Evolutionary conservation across 352 stramenopile genomes (phyloP).

Genomic region (Phytopythium aichiense): DNA sequence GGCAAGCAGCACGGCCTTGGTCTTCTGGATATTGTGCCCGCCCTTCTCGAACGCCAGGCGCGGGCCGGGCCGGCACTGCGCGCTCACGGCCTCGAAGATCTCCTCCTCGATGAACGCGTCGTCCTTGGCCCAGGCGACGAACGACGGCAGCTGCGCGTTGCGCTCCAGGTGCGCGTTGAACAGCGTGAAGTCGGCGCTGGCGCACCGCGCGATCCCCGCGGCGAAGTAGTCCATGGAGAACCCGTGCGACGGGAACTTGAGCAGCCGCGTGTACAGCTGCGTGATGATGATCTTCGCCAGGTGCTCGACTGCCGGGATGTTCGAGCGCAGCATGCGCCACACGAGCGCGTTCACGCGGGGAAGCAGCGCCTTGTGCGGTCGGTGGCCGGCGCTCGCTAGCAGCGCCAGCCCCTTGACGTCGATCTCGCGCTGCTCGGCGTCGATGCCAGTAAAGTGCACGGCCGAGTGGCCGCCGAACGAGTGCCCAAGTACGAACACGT

Average conservation of each 20-base stretch:
- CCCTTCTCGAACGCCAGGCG: slow-evolving; percentile 44
- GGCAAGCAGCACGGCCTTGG: slow-evolving; percentile 37
- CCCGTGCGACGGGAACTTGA: slow-evolving; percentile 42
- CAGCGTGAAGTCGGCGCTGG: slow-evolving; percentile 38
- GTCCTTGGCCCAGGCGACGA: slow-evolving; percentile 57
- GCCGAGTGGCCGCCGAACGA: slow-evolving; percentile 63
- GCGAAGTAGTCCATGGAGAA: slow-evolving; percentile 48
- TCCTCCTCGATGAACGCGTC: slow-evolving; percentile 59
- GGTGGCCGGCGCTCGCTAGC: slow-evolving; percentile 39
- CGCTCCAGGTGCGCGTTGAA: slow-evolving; percentile 27
- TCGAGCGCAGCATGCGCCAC: slow-evolving; percentile 26
- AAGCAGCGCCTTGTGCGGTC: slow-evolving; percentile 38
- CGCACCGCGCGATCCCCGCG: slow-evolving; percentile 45
- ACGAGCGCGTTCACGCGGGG: slow-evolving; percentile 27
- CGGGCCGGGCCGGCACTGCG: slow-evolving; percentile 21
- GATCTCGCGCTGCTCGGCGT: slow-evolving; percentile 24
- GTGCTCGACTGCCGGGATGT: slow-evolving; percentile 12
- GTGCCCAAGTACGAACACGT: slow-evolving; percentile 57
- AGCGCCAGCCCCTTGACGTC: slow-evolving; percentile 41
- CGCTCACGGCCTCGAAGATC: slow-evolving; percentile 39
- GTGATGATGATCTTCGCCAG: slow-evolving; percentile 25
- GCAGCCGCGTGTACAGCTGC: slow-evolving; percentile 39
- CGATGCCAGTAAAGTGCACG: slow-evolving; percentile 41
- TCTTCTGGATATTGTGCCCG: slow-evolving; percentile 80
- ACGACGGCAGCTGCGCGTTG: slow-evolving; percentile 20